Base-by-base conservation (phyloP, 2,329 filamentous ascomycete species). In the Neonectria punicea region DNA sequence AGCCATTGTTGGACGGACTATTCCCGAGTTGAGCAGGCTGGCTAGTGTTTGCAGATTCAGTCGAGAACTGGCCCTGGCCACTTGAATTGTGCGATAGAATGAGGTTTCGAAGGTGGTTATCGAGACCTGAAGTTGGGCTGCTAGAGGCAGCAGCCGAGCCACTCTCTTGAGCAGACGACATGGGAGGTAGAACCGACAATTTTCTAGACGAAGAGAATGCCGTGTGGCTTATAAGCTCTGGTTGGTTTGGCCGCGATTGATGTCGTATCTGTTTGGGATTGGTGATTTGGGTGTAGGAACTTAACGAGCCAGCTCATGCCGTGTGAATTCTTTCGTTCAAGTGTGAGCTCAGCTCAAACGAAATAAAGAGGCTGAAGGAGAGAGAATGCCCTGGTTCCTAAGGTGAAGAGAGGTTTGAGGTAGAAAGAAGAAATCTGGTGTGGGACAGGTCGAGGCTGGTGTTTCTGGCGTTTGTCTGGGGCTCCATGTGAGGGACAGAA, bases 61-160 rank as follows among this genome's bases (percentile, higher is more conserved):
- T 47, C 18, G 55, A 53, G 20, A 47, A 46, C 25, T 65, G 53
- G 25, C 50, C 44, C 43, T 63, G 51, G 28, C 47, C 44, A 41
- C 73, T 62, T 63, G 76, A 77, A 53, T 80, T 78, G 73, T 88
- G 87, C 67, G 80, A 83, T 54, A 92, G 80, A 32, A 90, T 90
- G 76, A 92, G 84, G 64, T 80, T 82, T 50, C 88, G 85, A 43
- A 92, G 78, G 58, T 84, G 86, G 54, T 86, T 82, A 73, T 92
- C 89, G 8, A 90, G 78, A 43, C 67, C 80, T 6, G 67, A 32
- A 16, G 67, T 41, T 16, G 53, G 53, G 47, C 36, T 49, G 22
- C 39, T 53, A 30, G 68, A 39, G 20, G 53, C 60, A 18, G 54
- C 57, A 9, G 47, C 50, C 30, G 51, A 53, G 10, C 56, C 20